These are phyloP conservation scores for Claviceps capensis DNA, from an alignment of 2,329 filamentous ascomycete genomes.

Conservation along the genomic window DNA sequence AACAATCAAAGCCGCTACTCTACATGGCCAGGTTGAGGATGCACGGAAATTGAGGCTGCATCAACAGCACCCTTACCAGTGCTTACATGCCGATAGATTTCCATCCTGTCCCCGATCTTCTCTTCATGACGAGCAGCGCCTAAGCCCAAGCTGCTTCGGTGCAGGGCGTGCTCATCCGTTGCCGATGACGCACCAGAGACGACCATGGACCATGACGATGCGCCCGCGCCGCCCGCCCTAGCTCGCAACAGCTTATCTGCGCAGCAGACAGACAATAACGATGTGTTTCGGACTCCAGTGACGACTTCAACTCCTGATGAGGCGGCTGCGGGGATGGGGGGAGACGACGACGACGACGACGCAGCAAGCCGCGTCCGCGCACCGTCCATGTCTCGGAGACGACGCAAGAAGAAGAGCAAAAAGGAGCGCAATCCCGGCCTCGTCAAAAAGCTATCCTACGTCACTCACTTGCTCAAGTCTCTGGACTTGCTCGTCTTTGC, in stretches of 20 bases:
- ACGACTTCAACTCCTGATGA: conserved; percentile 5
- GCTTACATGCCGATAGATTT: not conserved
- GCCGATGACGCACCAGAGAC: conserved; percentile 19
- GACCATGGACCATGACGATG: conserved; percentile 39
- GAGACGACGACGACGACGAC: conserved; percentile 6
- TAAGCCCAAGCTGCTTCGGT: conserved; percentile 15
- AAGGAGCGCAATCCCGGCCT: conserved; percentile 28
- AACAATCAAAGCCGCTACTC: not conserved
- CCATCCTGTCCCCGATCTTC: conserved; percentile 6
- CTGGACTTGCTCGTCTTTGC: conserved; percentile 51
- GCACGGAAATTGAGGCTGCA: not conserved
- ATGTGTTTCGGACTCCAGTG: not conserved
- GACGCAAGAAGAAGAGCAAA: conserved; percentile 22
- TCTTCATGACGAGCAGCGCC: conserved; percentile 12
- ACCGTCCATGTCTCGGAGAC: conserved; percentile 17
- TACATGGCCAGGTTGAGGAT: not conserved
- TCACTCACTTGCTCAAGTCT: conserved; percentile 44
- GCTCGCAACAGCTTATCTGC: conserved; percentile 10
- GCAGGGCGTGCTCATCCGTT: conserved; percentile 16
- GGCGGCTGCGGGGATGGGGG: not conserved
- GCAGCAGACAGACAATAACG: conserved; percentile 1
- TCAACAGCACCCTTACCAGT: not conserved
- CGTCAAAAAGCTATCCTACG: conserved; percentile 45
- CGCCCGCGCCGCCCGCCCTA: conserved; percentile 26
- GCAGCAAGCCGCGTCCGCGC: conserved; percentile 10